Base-by-base conservation (phyloP, 176 grass and related monocot species). In the Juncus inflexus region DNA sequence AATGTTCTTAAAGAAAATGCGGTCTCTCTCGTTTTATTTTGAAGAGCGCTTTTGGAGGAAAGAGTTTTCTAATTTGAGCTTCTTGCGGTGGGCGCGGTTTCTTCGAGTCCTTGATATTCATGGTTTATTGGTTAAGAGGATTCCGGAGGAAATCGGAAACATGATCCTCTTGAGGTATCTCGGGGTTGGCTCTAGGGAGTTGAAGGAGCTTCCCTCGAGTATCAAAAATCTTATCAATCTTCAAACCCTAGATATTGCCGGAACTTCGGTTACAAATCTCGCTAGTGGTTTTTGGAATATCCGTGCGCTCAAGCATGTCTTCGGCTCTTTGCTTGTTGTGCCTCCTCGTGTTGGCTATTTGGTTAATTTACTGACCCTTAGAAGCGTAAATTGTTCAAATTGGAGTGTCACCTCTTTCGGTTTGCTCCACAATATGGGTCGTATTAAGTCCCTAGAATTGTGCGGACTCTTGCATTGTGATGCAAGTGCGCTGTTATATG, bases 101-200 rank as follows among this genome's bases (percentile, higher is more conserved):
- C 62, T 65, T 12, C 62, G 62, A 47, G 40, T 49, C 15, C 42
- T 65, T 9, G 62, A 65, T 15, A 43, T 65, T 37, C 40, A 65
- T 3, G 62, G 62, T 8, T 65, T 65, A 7, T 19, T 49, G 35
- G 49, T 65, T 0, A 65, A 49, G 38, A 49, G 49, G 1, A 15
- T 65, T 13, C 62, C 62, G 1, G 49, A 65, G 40, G 40, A 12
- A 65, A 49, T 65, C 1, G 62, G 62, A 6, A 65, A 28, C 7
- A 2, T 65, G 62, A 49, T 49, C 62, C 62, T 43, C 13, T 65
- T 65, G 28, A 47, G 62, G 62, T 65, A 65, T 10, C 5, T 65
- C 15, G 62, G 62, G 11, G 6, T 65, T 9, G 37, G 49, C 28
- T 65, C 41, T 9, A 16, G 40, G 16, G 62, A 42, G 35, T 65